A percentile compares a stretch with the other conserved stretches of the same genome.
phyloP scores from a whole-genome alignment of 139 green algal species.

The Medakamo hakoo region DNA sequence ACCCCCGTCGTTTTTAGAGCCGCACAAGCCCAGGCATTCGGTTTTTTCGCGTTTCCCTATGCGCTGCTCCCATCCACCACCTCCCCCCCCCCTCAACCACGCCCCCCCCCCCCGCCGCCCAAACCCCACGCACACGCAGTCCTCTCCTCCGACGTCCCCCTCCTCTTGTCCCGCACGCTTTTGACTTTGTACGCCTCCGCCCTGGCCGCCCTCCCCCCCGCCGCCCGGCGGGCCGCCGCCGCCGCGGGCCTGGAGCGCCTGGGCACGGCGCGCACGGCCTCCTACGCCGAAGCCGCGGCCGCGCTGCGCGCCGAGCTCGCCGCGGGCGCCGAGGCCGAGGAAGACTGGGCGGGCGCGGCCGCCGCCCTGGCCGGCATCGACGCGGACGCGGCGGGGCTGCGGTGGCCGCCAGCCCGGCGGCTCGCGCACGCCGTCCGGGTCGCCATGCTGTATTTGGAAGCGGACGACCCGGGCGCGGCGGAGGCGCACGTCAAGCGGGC shows the following conservation, averaged over 20 bases:
- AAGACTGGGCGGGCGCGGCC: slow-evolving; percentile 81
- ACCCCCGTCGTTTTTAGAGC: too few species aligned
- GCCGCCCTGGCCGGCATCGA: slow-evolving; percentile 79
- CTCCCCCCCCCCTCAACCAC: neutral
- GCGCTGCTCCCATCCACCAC: too few species aligned
- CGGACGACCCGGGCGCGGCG: slow-evolving; percentile 77
- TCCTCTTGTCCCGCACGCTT: neutral
- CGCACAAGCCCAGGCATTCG: too few species aligned
- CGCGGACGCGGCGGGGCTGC: slow-evolving; percentile 45
- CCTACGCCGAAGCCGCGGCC: slow-evolving; percentile 65
- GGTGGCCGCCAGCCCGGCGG: slow-evolving; percentile 16
- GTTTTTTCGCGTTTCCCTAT: neutral
- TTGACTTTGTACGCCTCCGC: neutral
- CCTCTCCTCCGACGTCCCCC: neutral
- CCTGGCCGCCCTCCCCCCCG: neutral
- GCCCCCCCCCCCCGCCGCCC: too few species aligned
- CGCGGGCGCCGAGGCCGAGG: slow-evolving; percentile 36
- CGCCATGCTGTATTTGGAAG: slow-evolving; percentile 83
- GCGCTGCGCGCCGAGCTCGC: slow-evolving; percentile 44
- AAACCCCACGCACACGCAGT: neutral
- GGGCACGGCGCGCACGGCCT: slow-evolving; percentile 60
- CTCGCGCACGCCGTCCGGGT: slow-evolving; percentile 70
- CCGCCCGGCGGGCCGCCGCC: too few species aligned
- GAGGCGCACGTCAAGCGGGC: slow-evolving; percentile 92
- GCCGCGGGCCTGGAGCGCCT: too few species aligned